A percentile compares a stretch with the other conserved stretches of the same genome.
Evolutionary conservation across 139 green algal species (phyloP).

Genomic region (Micractinium conductrix): DNA sequence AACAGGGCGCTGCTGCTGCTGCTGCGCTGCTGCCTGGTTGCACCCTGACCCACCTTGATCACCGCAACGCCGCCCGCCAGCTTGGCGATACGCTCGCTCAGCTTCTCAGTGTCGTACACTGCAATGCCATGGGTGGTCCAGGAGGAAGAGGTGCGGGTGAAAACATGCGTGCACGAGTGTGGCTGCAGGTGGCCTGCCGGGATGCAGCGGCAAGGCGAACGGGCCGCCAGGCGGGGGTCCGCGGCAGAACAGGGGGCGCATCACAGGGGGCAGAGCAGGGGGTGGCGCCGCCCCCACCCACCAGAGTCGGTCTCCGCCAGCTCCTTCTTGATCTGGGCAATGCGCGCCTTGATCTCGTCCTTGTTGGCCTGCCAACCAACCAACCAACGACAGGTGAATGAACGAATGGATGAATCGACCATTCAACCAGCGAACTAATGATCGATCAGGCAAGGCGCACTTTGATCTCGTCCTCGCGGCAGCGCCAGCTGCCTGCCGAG

Average conservation of each 20-base stretch:
- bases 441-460: constrained; percentile 68
- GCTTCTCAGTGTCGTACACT: constrained; percentile 99
- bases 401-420: no score
- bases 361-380: constrained; percentile 70
- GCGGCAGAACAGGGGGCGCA: no score
- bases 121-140: no score
- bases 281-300: background rate
- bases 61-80: constrained; percentile 95
- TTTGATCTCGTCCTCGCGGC: constrained; percentile 93
- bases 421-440: background rate
- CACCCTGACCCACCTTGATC: constrained; percentile 84
- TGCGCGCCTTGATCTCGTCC: constrained; percentile 96
- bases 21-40: background rate
- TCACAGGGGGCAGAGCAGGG: no score
- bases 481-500: no score
- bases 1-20: no score
- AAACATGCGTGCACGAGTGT: no score
- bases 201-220: no score
- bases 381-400: no score
- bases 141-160: no score
- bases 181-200: no score
- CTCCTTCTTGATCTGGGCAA: constrained; percentile 97
- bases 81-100: constrained; percentile 98
- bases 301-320: constrained; percentile 90
- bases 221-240: no score